These are phyloP conservation scores for Taiozyma onychis DNA, from an alignment of 1,139 yeast genomes.

Conservation along the genomic window DNA sequence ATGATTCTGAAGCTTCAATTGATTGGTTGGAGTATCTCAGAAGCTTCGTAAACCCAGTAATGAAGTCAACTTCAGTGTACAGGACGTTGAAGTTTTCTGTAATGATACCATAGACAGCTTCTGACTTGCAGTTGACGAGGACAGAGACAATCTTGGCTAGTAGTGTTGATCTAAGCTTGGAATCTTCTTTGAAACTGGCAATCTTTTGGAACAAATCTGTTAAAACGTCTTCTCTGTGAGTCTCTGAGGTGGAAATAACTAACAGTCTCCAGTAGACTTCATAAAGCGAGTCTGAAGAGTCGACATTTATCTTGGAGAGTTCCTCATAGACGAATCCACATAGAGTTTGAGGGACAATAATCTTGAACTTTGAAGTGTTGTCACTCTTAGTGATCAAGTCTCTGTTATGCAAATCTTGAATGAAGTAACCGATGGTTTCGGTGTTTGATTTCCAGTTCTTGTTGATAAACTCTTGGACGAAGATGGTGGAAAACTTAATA, in stretches of 20 bases:
- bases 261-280: constrained; percentile 24
- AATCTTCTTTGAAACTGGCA: background rate
- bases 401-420: constrained; percentile 31
- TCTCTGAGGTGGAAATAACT: constrained; percentile 15
- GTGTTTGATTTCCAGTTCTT: constrained; percentile 29
- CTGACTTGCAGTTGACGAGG: constrained; percentile 3
- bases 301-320: constrained; percentile 1
- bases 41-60: constrained; percentile 8
- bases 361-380: constrained; percentile 13
- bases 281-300: constrained; percentile 12
- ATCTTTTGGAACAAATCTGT: constrained; percentile 10
- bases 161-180: constrained; percentile 13
- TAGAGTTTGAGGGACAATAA: constrained; percentile 13
- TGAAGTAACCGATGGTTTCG: constrained; percentile 41
- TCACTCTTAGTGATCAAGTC: constrained; percentile 14
- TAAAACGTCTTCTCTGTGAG: constrained; percentile 10
- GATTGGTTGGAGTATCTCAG: constrained; percentile 5
- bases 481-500: constrained; percentile 34
- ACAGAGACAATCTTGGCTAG: constrained; percentile 14
- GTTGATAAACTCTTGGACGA: constrained; percentile 46
- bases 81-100: constrained; percentile 10
- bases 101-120: constrained; percentile 3
- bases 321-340: constrained; percentile 3
- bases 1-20: constrained; percentile 3
- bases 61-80: constrained; percentile 9